These are phyloP conservation scores for Golubevia sp. DNA, from an alignment of 1,284 basidiomycete genomes.

Conservation along the genomic window DNA sequence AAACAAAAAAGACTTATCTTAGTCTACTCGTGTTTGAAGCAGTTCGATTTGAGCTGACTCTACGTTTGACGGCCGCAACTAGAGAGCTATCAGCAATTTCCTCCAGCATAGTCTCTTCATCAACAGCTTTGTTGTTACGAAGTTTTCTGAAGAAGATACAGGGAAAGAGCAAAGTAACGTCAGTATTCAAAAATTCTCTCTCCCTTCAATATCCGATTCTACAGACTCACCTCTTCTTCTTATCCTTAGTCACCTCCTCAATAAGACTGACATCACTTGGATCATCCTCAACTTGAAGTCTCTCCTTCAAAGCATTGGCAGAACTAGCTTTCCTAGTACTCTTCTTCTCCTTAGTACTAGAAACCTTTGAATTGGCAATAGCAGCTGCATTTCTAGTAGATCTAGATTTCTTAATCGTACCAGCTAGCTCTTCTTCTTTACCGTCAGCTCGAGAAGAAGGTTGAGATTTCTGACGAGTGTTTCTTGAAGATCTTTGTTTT, in stretches of 20 bases:
- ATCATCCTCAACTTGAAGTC: background rate
- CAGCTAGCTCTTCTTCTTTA: background rate
- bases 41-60: too few relatives aligned
- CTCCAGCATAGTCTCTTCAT: conserved; percentile 36
- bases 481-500: background rate
- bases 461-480: too few relatives aligned
- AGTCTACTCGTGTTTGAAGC: too few relatives aligned
- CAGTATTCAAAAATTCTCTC: background rate
- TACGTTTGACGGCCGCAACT: conserved; percentile 1
- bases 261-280: background rate
- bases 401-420: background rate
- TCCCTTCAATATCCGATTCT: background rate
- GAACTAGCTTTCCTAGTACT: background rate
- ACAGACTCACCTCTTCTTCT: conserved; percentile 5
- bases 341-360: background rate
- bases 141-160: conserved; percentile 15
- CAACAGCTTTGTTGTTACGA: conserved; percentile 29
- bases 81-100: conserved; percentile 30
- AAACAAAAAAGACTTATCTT: too few relatives aligned
- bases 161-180: too few relatives aligned
- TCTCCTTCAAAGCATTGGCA: background rate
- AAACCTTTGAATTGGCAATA: background rate
- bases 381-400: background rate
- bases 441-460: too few relatives aligned
- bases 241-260: background rate